A percentile compares a stretch with the other conserved stretches of the same genome.
phyloP scores from a whole-genome alignment of 306 rosid genomes.

The Glycine tomentella region DNA sequence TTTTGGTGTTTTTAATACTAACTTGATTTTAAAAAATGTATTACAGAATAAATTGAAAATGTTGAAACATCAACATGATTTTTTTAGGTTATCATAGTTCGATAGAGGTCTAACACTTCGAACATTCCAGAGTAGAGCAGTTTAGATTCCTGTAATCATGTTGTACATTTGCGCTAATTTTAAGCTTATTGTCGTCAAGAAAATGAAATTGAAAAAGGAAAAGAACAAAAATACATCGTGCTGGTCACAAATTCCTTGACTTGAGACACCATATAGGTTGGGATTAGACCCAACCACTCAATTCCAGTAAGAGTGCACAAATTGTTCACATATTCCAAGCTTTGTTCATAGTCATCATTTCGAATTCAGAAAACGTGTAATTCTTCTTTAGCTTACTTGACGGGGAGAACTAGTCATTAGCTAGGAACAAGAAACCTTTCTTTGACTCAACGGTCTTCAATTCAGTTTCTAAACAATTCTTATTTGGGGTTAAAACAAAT shows the following conservation, averaged over 20 bases:
- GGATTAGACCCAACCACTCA: background rate
- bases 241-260: slow-evolving; percentile 12
- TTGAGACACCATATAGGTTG: background rate
- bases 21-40: too few species aligned
- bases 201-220: background rate
- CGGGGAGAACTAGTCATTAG: background rate
- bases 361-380: slow-evolving; percentile 34
- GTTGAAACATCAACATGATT: too few species aligned
- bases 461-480: background rate
- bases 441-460: background rate
- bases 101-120: too few species aligned
- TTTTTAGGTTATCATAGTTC: too few species aligned
- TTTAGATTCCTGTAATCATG: background rate
- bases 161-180: background rate
- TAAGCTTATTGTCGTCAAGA: background rate
- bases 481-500: background rate
- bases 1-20: too few species aligned
- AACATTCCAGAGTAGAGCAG: background rate
- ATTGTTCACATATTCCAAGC: slow-evolving; percentile 1
- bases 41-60: too few species aligned
- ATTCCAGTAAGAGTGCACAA: slow-evolving; percentile 3
- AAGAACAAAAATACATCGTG: background rate
- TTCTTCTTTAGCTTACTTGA: slow-evolving; percentile 26
- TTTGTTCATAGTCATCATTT: slow-evolving; percentile 32
- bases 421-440: background rate